These are phyloP conservation scores for Akanthomyces dipterigenus DNA, from an alignment of 2,329 filamentous ascomycete species.

Conservation along the genomic window DNA sequence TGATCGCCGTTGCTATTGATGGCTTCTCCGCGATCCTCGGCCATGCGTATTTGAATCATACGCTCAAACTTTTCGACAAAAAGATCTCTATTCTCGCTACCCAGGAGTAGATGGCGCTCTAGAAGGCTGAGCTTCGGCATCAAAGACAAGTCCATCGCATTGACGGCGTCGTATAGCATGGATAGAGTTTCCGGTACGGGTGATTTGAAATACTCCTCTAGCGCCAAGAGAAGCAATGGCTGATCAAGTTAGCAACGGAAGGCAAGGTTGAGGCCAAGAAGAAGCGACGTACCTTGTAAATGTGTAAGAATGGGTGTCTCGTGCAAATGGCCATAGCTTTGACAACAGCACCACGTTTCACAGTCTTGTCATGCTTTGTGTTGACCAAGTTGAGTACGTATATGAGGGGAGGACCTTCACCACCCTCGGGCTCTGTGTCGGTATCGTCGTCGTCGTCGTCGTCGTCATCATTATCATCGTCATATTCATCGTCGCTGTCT, in stretches of 20 bases:
- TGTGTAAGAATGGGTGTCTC: constrained; percentile 92
- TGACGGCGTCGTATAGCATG: constrained; percentile 85
- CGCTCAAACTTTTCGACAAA: constrained; percentile 97
- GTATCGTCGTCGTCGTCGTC: constrained; percentile 47
- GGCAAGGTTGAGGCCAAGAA: constrained; percentile 12
- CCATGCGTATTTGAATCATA: constrained; percentile 79
- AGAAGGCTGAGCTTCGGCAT: constrained; percentile 80
- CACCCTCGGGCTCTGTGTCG: constrained; percentile 59
- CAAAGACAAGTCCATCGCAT: constrained; percentile 91
- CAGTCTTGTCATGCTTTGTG: constrained; percentile 90
- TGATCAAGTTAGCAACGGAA: constrained; percentile 26
- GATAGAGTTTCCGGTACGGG: constrained; percentile 83
- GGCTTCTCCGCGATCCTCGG: constrained; percentile 50
- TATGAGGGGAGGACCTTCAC: constrained; percentile 84
- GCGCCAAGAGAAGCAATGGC: constrained; percentile 80
- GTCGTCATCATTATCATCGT: constrained; percentile 43
- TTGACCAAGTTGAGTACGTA: constrained; percentile 98
- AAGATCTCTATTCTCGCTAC: constrained; percentile 89
- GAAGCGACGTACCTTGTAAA: constrained; percentile 70
- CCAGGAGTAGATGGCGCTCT: constrained; percentile 79
- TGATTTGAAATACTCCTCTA: constrained; percentile 95
- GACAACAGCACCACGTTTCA: constrained; percentile 87
- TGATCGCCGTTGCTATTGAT: constrained; percentile 34
- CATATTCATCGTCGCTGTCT: constrained; percentile 40
- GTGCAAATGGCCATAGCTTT: constrained; percentile 99